Evolutionary conservation across 345 rosid species (phyloP), one percentile per base, ranked within the genome.

Genomic region (Syzygium oleosum): DNA sequence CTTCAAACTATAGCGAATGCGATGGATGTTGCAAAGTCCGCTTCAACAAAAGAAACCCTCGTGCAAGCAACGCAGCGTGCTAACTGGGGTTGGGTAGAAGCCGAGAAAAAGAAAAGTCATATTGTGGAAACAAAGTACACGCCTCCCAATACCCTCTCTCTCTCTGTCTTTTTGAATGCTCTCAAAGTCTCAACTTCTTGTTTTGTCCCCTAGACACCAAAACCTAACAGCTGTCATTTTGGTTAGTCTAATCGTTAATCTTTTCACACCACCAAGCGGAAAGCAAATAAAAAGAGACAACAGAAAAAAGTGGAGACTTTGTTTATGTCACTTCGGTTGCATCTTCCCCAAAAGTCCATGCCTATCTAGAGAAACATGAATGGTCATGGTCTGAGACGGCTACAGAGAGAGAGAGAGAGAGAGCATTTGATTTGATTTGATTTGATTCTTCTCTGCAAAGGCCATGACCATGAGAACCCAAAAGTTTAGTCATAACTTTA

Each of bases 201-300:
- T 73, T 19, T 41, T 52, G 86, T 31, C 86, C n/a, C 86, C 49
- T 52, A 12, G 12, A 84, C 27, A 31, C 31, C 86, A 2, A 29
- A 84, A 49, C 86, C 49, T 52, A 29, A 84, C 86, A 84, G 86
- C 86, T 84, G 86, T 84, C 86, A 29, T 84, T 49, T 84, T 52
- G 55, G 14, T 84, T 52, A 52, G 86, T 84, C 86, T 55, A 84
- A 52, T 29, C 27, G 16, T 12, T 31, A 5, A n/a, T 9, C 86
- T 53, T 55, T 52, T 52, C 55, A 84, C 46, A 84, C 59, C 23
- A 52, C 16, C 5, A 0, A 49, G 43, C 23, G 52, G 55, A 84
- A 23, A 52, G 38, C 83, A 73, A 14, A 10, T 34, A 38, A 41
- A 10, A 19, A 22, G 49, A 73, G 21, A 73, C 12, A 15, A 51